phyloP scores from a whole-genome alignment of 768 basidiomycete genomes.

The Mrakia frigida region DNA sequence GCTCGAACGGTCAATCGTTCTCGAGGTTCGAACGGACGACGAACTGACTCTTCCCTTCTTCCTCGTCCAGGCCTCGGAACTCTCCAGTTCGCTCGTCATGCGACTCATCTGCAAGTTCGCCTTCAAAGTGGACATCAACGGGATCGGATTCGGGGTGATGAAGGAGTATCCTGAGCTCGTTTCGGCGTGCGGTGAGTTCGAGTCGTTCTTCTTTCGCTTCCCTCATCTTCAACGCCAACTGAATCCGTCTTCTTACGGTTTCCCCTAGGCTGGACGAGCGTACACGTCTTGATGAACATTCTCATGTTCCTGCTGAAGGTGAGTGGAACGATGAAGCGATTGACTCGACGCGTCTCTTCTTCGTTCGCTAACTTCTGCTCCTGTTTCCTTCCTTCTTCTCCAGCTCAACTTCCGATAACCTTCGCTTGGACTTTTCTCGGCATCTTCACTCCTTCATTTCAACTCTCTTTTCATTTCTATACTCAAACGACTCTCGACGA shows the following conservation, averaged over 20 bases:
- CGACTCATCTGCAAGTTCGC: conserved; percentile 41
- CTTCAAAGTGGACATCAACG: conserved; percentile 45
- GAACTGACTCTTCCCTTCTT: neutral
- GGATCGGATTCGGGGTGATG: conserved; percentile 47
- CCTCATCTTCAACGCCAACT: no score
- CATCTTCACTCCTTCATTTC: neutral
- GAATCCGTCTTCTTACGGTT: neutral
- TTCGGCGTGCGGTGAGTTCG: conserved; percentile 31
- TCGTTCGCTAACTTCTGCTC: neutral
- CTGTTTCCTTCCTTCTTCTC: no score
- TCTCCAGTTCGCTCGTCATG: conserved; percentile 45
- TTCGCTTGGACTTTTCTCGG: neutral
- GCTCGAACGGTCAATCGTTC: neutral
- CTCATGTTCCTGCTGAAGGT: conserved; percentile 45
- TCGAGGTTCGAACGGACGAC: neutral
- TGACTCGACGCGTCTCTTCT: no score
- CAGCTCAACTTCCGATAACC: conserved; percentile 10
- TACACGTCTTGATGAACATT: conserved; percentile 47
- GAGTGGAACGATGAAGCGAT: conserved; percentile 9
- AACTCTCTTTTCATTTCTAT: neutral
- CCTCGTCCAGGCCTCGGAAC: conserved; percentile 43
- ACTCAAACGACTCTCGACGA: neutral
- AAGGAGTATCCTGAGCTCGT: conserved; percentile 45
- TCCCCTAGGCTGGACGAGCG: conserved; percentile 38
- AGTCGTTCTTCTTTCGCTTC: neutral